These are phyloP conservation scores for Leishmania arabica DNA, from an alignment of 208 protist genomes.

Conservation along the genomic window DNA sequence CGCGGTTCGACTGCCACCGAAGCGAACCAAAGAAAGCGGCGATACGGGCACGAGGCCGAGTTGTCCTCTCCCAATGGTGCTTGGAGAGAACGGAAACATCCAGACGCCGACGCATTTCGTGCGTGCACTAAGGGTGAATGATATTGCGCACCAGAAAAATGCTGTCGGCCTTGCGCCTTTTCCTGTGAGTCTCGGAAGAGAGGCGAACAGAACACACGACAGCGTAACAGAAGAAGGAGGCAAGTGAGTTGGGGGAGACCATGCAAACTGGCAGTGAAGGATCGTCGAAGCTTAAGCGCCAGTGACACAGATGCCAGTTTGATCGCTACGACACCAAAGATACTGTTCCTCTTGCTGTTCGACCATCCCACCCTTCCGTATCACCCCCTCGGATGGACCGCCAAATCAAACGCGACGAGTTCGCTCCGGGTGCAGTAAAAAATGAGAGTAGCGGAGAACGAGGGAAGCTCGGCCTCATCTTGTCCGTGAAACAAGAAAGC, in stretches of 20 bases:
- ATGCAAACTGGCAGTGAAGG: background rate
- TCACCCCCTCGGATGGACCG: too few species aligned
- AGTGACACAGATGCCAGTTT: background rate
- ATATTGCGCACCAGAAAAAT: background rate
- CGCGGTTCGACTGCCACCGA: background rate
- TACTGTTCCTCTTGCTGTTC: background rate
- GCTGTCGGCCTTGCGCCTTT: background rate
- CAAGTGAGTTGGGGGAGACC: background rate
- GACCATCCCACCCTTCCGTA: too few species aligned
- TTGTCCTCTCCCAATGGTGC: too few species aligned
- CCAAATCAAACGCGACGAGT: too few species aligned
- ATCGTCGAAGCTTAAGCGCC: background rate
- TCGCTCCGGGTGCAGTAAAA: too few species aligned
- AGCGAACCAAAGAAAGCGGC: background rate
- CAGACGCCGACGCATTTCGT: background rate
- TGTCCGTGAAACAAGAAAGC: too few species aligned
- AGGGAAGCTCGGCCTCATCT: too few species aligned
- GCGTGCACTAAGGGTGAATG: too few species aligned
- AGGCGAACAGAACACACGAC: background rate
- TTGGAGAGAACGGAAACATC: background rate
- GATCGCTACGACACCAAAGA: background rate
- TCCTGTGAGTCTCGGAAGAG: background rate
- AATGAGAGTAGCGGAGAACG: too few species aligned
- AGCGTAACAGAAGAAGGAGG: background rate
- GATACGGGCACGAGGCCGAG: background rate